phyloP scores from a whole-genome alignment of 2,329 filamentous ascomycete species.

The Pyrenophora graminea region DNA sequence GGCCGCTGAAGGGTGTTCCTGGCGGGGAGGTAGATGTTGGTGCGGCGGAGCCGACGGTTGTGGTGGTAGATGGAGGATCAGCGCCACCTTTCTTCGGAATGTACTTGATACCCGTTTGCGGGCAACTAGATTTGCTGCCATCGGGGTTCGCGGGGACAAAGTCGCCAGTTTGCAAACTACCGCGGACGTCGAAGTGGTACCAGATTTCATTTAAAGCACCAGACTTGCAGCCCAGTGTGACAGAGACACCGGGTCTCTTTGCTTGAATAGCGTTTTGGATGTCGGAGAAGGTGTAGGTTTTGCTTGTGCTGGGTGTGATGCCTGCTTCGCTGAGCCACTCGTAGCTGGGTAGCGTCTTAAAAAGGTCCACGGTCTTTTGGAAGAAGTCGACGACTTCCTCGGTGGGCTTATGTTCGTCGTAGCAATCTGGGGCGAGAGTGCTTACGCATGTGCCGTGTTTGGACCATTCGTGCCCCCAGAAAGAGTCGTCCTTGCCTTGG shows the following conservation, averaged over 20 bases:
- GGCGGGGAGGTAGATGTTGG: conserved; percentile 43
- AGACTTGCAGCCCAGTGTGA: conserved; percentile 62
- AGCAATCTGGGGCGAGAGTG: conserved; percentile 68
- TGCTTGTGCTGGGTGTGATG: conserved; percentile 57
- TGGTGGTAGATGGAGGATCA: conserved; percentile 35
- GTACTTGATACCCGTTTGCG: conserved; percentile 66
- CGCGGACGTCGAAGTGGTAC: conserved; percentile 67
- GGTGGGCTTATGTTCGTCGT: conserved; percentile 59
- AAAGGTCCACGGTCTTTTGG: conserved; percentile 66
- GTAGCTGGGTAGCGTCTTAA: conserved; percentile 69
- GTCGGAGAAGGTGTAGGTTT: conserved; percentile 62
- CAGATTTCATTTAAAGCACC: conserved; percentile 59
- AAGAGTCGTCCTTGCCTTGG: conserved; percentile 63
- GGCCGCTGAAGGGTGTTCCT: conserved; percentile 58
- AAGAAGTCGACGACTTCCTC: conserved; percentile 74
- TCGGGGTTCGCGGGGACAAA: conserved; percentile 63
- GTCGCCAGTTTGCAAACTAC: conserved; percentile 62
- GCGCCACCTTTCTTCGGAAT: conserved; percentile 57
- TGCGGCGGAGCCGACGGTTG: conserved; percentile 29
- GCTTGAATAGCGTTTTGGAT: conserved; percentile 63
- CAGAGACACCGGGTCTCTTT: conserved; percentile 59
- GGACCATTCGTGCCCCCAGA: conserved; percentile 74
- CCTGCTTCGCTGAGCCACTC: conserved; percentile 65
- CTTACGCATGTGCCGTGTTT: conserved; percentile 76
- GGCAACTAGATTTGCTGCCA: conserved; percentile 66